phyloP scores from a whole-genome alignment of 768 basidiomycete species.

The Suillus subalutaceus region DNA sequence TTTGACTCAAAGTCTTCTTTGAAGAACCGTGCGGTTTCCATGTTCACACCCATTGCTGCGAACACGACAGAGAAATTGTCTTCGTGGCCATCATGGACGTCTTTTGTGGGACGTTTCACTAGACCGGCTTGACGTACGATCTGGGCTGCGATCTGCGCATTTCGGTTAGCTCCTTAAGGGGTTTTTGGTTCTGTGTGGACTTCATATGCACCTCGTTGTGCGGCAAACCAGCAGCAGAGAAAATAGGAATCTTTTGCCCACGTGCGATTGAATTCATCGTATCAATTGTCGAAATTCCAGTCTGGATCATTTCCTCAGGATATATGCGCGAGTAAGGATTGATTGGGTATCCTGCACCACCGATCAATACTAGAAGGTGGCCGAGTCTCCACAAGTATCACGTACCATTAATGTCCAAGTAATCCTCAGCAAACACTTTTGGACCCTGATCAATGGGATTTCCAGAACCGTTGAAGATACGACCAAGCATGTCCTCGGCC shows the following conservation, averaged over 20 bases:
- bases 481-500: conserved; percentile 97
- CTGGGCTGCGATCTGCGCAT: conserved; percentile 91
- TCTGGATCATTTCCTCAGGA: conserved; percentile 99
- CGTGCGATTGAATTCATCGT: conserved; percentile 99
- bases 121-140: conserved; percentile 99
- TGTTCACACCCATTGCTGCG: conserved; percentile 99
- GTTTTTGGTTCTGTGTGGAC: background rate
- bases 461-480: conserved; percentile 98
- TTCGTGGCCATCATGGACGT: conserved; percentile 97
- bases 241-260: conserved; percentile 99
- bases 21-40: conserved; percentile 99
- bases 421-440: conserved; percentile 99
- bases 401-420: conserved; percentile 97
- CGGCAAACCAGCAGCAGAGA: conserved; percentile 97
- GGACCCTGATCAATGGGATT: conserved; percentile 98
- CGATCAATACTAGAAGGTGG: conserved; percentile 15
- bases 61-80: conserved; percentile 99
- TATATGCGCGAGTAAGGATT: conserved; percentile 98
- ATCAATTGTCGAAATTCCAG: conserved; percentile 98
- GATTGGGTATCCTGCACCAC: conserved; percentile 84
- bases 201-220: conserved; percentile 83
- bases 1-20: conserved; percentile 99
- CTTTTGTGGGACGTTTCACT: conserved; percentile 95
- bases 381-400: conserved; percentile 8
- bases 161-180: background rate